Percentiles rank a stretch among this genome's conserved stretches.
phyloP scores from a whole-genome alignment of 73 alveolate genomes.

The Paramecium sonneborni region DNA sequence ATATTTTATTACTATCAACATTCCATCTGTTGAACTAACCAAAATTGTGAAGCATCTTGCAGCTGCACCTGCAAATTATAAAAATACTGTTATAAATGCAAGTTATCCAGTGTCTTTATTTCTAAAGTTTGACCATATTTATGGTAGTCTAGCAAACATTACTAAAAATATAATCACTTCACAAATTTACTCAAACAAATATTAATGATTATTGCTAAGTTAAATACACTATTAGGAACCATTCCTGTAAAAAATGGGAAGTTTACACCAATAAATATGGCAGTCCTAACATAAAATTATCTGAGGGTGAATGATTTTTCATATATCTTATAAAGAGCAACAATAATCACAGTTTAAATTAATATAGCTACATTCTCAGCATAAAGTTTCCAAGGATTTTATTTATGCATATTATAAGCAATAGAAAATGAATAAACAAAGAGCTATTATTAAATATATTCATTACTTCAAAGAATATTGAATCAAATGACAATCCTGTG shows the following conservation, averaged over 20 bases:
- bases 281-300: background rate
- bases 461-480: background rate
- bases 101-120: slow-evolving; percentile 39
- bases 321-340: background rate
- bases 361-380: slow-evolving; percentile 5
- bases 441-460: background rate
- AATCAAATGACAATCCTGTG: slow-evolving; percentile 41
- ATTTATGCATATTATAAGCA: slow-evolving; percentile 34
- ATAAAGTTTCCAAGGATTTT: background rate
- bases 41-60: slow-evolving; percentile 31
- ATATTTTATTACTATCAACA: background rate
- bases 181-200: slow-evolving; percentile 1
- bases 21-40: slow-evolving; percentile 27
- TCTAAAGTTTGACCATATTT: slow-evolving; percentile 23
- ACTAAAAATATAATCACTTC: background rate
- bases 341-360: background rate
- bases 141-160: slow-evolving; percentile 42
- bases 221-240: background rate
- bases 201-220: background rate
- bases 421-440: slow-evolving; percentile 16
- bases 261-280: background rate
- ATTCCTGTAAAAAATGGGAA: slow-evolving; percentile 19
- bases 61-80: slow-evolving; percentile 43
- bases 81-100: slow-evolving; percentile 22
- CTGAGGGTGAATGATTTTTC: background rate